Evolutionary conservation across 2,329 filamentous ascomycete genomes (phyloP).

Genomic region (Dendrostoma leiphaemia): DNA sequence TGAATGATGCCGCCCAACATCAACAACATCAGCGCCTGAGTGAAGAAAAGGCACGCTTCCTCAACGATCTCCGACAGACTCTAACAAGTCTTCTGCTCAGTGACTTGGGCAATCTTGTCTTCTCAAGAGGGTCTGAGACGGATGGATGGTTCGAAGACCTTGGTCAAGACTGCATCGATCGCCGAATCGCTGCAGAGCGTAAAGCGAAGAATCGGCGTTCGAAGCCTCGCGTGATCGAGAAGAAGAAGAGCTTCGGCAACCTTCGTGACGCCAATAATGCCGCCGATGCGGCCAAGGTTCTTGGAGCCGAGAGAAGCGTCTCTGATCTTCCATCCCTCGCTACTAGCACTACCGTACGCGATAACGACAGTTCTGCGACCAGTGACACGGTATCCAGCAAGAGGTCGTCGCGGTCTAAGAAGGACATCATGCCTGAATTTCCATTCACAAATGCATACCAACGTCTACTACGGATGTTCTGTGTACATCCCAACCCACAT

Average conservation of each 20-base stretch:
- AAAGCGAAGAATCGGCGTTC: constrained; percentile 45
- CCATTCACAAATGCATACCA: constrained; percentile 79
- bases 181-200: constrained; percentile 54
- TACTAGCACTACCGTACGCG: neutral
- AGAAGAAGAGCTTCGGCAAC: constrained; percentile 68
- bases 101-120: constrained; percentile 83
- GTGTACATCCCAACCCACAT: constrained; percentile 83
- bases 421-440: constrained; percentile 54
- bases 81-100: constrained; percentile 83
- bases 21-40: constrained; percentile 60
- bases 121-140: constrained; percentile 87
- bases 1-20: constrained; percentile 64
- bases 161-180: constrained; percentile 63
- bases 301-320: constrained; percentile 21
- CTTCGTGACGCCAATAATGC: constrained; percentile 52
- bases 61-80: constrained; percentile 73
- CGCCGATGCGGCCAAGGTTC: constrained; percentile 32
- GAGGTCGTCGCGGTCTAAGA: constrained; percentile 27
- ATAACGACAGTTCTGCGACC: constrained; percentile 40
- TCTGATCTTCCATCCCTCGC: constrained; percentile 23
- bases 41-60: constrained; percentile 74
- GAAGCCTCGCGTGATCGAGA: constrained; percentile 55
- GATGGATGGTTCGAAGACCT: constrained; percentile 80
- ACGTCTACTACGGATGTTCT: constrained; percentile 79
- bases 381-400: constrained; percentile 36